Conservation (phyloP, 163 green algal genomes). For the Volvox carteri region DNA sequence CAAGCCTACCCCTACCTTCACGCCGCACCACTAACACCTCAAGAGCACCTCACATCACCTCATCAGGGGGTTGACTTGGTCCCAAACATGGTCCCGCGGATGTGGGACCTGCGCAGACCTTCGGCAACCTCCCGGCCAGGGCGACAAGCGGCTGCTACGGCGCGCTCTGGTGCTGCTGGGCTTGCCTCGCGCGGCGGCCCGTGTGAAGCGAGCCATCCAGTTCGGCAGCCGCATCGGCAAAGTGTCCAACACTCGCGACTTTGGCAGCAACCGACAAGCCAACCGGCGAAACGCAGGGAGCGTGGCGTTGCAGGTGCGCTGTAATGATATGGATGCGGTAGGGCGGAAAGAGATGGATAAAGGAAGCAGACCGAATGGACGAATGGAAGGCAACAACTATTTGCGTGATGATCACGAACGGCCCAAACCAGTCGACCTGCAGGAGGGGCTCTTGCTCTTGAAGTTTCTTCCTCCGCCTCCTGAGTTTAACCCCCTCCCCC, state of each 20-base stretch:
- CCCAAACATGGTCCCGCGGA: no score
- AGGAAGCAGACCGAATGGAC: neutral
- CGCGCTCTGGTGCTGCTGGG: conserved; percentile 78
- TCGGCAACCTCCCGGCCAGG: conserved; percentile 66
- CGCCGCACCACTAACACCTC: no score
- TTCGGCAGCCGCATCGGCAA: conserved; percentile 94
- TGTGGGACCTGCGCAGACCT: conserved; percentile 37
- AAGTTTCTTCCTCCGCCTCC: no score
- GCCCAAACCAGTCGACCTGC: no score
- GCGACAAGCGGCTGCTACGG: conserved; percentile 92
- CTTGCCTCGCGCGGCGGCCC: conserved; percentile 75
- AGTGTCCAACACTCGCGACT: conserved; percentile 84
- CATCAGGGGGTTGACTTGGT: no score
- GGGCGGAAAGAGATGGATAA: neutral
- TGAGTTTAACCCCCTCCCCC: no score
- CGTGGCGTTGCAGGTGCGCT: conserved; percentile 67
- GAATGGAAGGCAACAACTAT: neutral
- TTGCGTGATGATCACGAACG: no score
- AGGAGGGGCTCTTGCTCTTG: no score
- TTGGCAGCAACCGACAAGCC: conserved; percentile 90
- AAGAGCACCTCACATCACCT: no score
- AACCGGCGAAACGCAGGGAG: conserved; percentile 82
- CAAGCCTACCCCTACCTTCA: no score
- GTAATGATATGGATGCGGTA: neutral
- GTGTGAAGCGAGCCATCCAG: conserved; percentile 94